phyloP scores from a whole-genome alignment of 2,329 filamentous ascomycete genomes.

The Tolypocladium tundrense region DNA sequence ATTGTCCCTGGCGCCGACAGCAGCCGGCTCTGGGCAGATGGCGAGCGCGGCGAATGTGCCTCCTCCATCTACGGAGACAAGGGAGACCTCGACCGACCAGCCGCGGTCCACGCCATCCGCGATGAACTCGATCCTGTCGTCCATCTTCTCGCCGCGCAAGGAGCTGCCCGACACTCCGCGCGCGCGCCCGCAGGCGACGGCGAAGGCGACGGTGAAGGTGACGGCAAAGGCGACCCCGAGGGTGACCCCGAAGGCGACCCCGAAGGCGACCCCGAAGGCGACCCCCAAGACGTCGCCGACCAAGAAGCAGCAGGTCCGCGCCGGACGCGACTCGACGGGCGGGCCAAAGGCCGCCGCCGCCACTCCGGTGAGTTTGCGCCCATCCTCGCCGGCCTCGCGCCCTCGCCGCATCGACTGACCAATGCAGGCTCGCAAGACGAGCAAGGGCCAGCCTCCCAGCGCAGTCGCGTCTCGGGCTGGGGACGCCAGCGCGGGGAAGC shows the following conservation, averaged over 20 bases:
- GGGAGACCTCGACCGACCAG: neutral
- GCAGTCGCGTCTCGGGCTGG: neutral
- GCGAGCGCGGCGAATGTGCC: neutral
- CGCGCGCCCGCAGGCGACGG: neutral
- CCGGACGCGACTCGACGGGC: neutral
- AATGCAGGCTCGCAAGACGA: neutral
- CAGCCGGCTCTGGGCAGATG: neutral
- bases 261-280: neutral
- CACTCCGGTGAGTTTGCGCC: neutral
- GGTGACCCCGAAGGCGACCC: neutral
- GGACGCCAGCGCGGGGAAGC: neutral
- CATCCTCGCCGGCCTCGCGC: neutral
- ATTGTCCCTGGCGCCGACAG: neutral
- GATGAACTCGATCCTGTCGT: neutral
- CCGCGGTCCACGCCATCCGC: neutral
- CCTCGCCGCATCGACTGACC: neutral
- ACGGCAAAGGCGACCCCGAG: neutral
- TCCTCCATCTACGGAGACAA: neutral
- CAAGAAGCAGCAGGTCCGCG: neutral
- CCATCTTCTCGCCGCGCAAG: neutral
- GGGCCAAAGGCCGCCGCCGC: neutral
- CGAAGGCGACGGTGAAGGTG: neutral
- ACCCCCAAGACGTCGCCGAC: neutral
- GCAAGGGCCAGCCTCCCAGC: neutral
- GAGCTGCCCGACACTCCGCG: neutral